These are phyloP conservation scores for Sclerotinia sclerotiorum DNA, from an alignment of 2,329 filamentous ascomycete species.

Conservation along the genomic window DNA sequence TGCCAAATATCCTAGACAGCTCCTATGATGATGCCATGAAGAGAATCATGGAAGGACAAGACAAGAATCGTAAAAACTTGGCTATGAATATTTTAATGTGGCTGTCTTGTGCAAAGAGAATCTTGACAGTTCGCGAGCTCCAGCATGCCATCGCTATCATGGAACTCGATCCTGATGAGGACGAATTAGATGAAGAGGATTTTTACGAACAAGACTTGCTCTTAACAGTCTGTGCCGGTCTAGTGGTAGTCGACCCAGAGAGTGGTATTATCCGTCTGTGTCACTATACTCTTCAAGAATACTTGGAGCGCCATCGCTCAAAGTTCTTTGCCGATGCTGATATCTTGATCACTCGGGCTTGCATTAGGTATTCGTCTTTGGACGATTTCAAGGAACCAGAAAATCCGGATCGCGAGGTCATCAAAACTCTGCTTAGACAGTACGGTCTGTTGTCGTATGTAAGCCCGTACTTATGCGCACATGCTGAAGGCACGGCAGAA, in stretches of 20 bases:
- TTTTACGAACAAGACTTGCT: slow-evolving; percentile 25
- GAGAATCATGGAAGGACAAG: slow-evolving; percentile 35
- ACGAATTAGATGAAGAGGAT: slow-evolving; percentile 32
- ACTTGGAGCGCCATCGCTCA: slow-evolving; percentile 27
- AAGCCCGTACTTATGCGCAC: slow-evolving; percentile 39
- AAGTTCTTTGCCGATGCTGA: slow-evolving; percentile 24
- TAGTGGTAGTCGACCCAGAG: slow-evolving; percentile 35
- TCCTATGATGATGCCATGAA: slow-evolving; percentile 46
- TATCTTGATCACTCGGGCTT: slow-evolving; percentile 25
- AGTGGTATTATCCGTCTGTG: slow-evolving; percentile 34
- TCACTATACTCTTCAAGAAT: slow-evolving; percentile 38
- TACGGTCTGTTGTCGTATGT: slow-evolving; percentile 40
- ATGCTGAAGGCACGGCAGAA: slow-evolving; percentile 28
- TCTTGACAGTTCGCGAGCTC: slow-evolving; percentile 42
- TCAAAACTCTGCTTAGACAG: slow-evolving; percentile 24
- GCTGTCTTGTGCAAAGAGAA: slow-evolving; percentile 44
- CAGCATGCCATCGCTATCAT: slow-evolving; percentile 47
- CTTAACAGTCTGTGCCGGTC: slow-evolving; percentile 32
- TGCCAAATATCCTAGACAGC: slow-evolving; percentile 30
- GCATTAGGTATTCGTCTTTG: slow-evolving; percentile 37
- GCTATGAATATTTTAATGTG: slow-evolving; percentile 36
- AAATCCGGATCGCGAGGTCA: not conserved
- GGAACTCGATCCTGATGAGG: slow-evolving; percentile 37
- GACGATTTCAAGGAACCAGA: slow-evolving; percentile 31
- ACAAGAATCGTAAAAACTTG: slow-evolving; percentile 17